A percentile compares a stretch with the other conserved stretches of the same genome.
Evolutionary conservation across 2,329 filamentous ascomycete genomes (phyloP).

Genomic region (Talaromyces sp.): DNA sequence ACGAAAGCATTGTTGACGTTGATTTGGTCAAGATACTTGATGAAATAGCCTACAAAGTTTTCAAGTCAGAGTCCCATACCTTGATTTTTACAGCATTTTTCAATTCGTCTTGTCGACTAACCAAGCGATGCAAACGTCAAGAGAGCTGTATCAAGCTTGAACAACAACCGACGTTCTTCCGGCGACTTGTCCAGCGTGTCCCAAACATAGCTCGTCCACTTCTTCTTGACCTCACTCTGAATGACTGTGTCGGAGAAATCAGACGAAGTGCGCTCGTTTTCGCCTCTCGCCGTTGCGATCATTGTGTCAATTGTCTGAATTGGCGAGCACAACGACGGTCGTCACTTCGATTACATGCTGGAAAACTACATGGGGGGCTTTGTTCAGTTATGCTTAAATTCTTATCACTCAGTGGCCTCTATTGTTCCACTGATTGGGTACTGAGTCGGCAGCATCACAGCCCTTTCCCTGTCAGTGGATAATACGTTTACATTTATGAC

Average conservation of each 20-base stretch:
- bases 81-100: not conserved
- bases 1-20: conserved; percentile 49
- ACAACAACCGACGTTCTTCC: conserved; percentile 48
- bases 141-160: conserved; percentile 49
- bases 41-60: conserved; percentile 43
- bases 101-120: conserved; percentile 17
- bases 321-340: not conserved
- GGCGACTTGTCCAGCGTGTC: conserved; percentile 52
- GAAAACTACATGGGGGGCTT: not conserved
- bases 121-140: conserved; percentile 47
- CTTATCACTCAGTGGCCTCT: not conserved
- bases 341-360: too few relatives aligned
- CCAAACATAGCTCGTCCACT: conserved; percentile 52
- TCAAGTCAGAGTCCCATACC: not conserved
- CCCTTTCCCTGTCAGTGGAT: not conserved
- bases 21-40: conserved; percentile 48
- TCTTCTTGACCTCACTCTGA: conserved; percentile 33
- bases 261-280: conserved; percentile 15
- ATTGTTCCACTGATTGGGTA: not conserved
- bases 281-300: not conserved
- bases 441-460: not conserved
- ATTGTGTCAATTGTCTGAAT: not conserved
- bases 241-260: conserved; percentile 19
- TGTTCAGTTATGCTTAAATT: not conserved
- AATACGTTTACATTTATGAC: not conserved